phyloP scores from a whole-genome alignment of 345 rosid genomes.

The Linum trigynum region DNA sequence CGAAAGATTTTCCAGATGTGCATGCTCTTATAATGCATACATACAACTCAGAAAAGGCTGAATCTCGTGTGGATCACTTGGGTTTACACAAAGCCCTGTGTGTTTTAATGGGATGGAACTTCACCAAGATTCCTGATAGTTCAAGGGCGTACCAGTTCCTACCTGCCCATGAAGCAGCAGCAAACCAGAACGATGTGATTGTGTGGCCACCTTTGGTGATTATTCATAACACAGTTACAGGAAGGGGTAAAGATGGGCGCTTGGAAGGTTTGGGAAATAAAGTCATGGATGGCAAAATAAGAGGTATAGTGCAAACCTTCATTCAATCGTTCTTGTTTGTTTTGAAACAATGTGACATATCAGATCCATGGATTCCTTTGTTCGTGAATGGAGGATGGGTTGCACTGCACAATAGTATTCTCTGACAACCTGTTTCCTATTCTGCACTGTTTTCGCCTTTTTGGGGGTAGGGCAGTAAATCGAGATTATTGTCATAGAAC shows the following conservation, averaged over 20 bases:
- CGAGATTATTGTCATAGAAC: not conserved
- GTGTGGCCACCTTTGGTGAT: slow-evolving; percentile 96
- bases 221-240: slow-evolving; percentile 85
- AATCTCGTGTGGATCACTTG: slow-evolving; percentile 74
- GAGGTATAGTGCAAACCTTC: slow-evolving; percentile 59
- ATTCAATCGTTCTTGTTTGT: slow-evolving; percentile 16
- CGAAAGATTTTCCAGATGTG: slow-evolving; percentile 76
- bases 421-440: no score
- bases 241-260: slow-evolving; percentile 90
- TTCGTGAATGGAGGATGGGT: not conserved
- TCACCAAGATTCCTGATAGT: slow-evolving; percentile 72
- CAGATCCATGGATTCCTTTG: not conserved
- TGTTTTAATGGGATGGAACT: slow-evolving; percentile 93
- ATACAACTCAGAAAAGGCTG: slow-evolving; percentile 71
- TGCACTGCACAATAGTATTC: not conserved
- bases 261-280: slow-evolving; percentile 97
- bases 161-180: slow-evolving; percentile 66
- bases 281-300: slow-evolving; percentile 77
- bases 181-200: slow-evolving; percentile 78
- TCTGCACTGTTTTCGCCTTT: no score
- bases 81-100: slow-evolving; percentile 96
- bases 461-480: no score
- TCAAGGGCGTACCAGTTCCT: slow-evolving; percentile 71
- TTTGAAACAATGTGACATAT: not conserved
- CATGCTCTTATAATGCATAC: slow-evolving; percentile 92